Evolutionary conservation across 805 yeast species (phyloP).

Genomic region (Suhomyces prunicola): DNA sequence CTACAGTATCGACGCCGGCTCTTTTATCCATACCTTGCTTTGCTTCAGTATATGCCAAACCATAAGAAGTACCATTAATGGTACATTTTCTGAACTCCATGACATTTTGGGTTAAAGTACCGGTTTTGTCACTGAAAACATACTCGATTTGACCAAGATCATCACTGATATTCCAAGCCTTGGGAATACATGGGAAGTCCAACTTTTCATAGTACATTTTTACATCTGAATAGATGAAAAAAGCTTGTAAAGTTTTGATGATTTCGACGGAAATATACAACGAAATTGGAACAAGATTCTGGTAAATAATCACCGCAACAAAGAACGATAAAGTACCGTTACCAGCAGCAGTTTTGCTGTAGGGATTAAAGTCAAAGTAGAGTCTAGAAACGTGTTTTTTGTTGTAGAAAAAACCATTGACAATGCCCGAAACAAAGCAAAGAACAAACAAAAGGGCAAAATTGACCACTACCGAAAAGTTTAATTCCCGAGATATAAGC

Average conservation of each 20-base stretch:
- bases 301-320: slow-evolving; percentile 73
- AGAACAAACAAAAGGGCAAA: slow-evolving; percentile 60
- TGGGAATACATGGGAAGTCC: slow-evolving; percentile 81
- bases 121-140: slow-evolving; percentile 81
- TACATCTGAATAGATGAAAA: slow-evolving; percentile 73
- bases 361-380: slow-evolving; percentile 67
- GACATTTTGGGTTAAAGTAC: slow-evolving; percentile 77
- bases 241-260: slow-evolving; percentile 79
- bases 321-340: slow-evolving; percentile 73
- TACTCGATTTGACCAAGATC: slow-evolving; percentile 85
- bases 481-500: slow-evolving; percentile 68
- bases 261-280: slow-evolving; percentile 79
- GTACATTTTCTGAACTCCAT: slow-evolving; percentile 86
- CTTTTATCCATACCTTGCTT: slow-evolving; percentile 74
- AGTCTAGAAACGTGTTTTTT: slow-evolving; percentile 48
- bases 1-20: slow-evolving; percentile 71
- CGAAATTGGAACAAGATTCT: slow-evolving; percentile 79
- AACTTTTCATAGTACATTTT: slow-evolving; percentile 63
- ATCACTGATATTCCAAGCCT: slow-evolving; percentile 82
- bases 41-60: slow-evolving; percentile 82
- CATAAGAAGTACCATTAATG: slow-evolving; percentile 68
- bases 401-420: slow-evolving; percentile 65
- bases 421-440: slow-evolving; percentile 67
- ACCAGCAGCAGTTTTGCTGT: slow-evolving; percentile 60
- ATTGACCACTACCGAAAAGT: slow-evolving; percentile 65